These are phyloP conservation scores for Biscogniauxia mediterranea DNA, from an alignment of 2,329 filamentous ascomycete genomes.

Conservation along the genomic window DNA sequence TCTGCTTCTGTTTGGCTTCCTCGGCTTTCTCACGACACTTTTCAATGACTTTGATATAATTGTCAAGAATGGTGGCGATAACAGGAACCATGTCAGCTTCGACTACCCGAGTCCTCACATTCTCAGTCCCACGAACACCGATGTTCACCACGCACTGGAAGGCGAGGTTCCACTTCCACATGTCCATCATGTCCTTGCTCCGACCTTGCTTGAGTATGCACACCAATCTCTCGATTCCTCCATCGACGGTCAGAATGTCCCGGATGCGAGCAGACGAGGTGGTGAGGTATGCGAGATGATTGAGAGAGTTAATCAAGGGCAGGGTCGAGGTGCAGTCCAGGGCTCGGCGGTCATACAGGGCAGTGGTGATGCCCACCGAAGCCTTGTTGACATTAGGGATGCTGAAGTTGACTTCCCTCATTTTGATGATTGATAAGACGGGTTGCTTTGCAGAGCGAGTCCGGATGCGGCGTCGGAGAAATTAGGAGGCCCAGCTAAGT, in stretches of 20 bases:
- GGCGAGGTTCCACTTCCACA: conserved; percentile 99
- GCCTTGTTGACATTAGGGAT: conserved; percentile 99
- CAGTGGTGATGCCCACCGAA: conserved; percentile 96
- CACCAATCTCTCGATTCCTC: conserved; percentile 91
- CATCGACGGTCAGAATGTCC: conserved; percentile 97
- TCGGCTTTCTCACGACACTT: conserved; percentile 86
- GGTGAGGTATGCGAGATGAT: conserved; percentile 96
- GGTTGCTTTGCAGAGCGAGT: conserved; percentile 19
- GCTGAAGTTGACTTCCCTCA: conserved; percentile 99
- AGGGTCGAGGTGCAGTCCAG: conserved; percentile 98
- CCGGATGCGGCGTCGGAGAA: conserved; percentile 23
- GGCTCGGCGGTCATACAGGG: conserved; percentile 93
- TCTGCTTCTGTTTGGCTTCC: conserved; percentile 71
- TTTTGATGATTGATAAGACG: conserved; percentile 50
- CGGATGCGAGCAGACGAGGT: conserved; percentile 96
- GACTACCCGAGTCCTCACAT: conserved; percentile 89
- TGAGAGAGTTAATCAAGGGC: conserved; percentile 97
- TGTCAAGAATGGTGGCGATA: conserved; percentile 95
- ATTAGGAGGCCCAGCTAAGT: conserved; percentile 7
- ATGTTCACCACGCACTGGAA: conserved; percentile 99
- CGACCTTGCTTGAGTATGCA: conserved; percentile 97
- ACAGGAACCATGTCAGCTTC: conserved; percentile 99
- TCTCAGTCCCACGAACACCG: conserved; percentile 91
- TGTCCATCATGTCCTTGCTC: conserved; percentile 98
- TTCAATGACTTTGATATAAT: conserved; percentile 96